Evolutionary conservation across 441 rosid genomes (phyloP).

Genomic region (Melastoma candidum): DNA sequence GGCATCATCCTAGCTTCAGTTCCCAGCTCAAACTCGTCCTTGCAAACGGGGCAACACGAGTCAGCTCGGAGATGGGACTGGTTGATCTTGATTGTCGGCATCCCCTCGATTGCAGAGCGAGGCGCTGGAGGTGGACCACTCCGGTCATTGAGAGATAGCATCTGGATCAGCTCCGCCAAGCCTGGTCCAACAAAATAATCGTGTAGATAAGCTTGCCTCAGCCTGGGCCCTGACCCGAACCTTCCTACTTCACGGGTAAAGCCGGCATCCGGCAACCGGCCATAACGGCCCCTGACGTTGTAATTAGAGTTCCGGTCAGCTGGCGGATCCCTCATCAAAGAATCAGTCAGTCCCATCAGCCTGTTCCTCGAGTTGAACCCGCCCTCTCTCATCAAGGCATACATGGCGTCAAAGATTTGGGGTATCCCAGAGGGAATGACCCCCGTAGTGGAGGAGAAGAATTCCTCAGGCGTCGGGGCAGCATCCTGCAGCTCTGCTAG

Average conservation of each 20-base stretch:
- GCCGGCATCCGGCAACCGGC: not conserved
- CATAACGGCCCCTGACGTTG: slow-evolving; percentile 1
- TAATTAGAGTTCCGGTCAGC: slow-evolving; percentile 6
- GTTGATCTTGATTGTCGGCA: slow-evolving; percentile 3
- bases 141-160: slow-evolving; percentile 2
- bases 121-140: slow-evolving; percentile 3
- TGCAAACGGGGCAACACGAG: slow-evolving; percentile 6
- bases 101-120: slow-evolving; percentile 1
- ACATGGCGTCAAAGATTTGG: not conserved
- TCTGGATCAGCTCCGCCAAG: not conserved
- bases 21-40: slow-evolving; percentile 7
- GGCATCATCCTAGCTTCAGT: slow-evolving; percentile 6
- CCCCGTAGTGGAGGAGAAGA: slow-evolving; percentile 1
- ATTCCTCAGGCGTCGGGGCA: slow-evolving; percentile 2
- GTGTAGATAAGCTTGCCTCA: not conserved
- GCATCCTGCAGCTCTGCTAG: slow-evolving; percentile 2
- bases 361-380: slow-evolving; percentile 2
- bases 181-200: slow-evolving; percentile 4
- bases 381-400: not conserved
- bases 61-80: slow-evolving; percentile 4
- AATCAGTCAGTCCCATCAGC: not conserved
- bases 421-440: not conserved
- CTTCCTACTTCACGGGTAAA: not conserved
- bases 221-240: not conserved
- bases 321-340: not conserved